Conservation (phyloP, 2,329 filamentous ascomycete species). For the Xylariaceae sp. region DNA sequence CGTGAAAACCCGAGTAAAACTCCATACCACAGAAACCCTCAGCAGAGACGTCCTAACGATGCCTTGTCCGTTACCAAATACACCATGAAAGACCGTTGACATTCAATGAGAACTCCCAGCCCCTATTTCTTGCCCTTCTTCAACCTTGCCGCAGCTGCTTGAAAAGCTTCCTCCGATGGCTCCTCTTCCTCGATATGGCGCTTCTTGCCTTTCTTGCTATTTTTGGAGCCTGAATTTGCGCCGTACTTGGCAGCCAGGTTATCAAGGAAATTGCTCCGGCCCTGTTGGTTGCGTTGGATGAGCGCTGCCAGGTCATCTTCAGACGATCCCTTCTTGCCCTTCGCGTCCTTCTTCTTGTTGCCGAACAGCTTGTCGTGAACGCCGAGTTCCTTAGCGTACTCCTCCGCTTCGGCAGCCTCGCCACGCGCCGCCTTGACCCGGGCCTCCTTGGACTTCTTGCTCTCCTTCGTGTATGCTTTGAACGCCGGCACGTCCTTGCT, state of each 20-base stretch:
- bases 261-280: constrained; percentile 68
- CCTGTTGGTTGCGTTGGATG: constrained; percentile 72
- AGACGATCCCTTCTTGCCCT: constrained; percentile 42
- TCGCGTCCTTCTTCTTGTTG: constrained; percentile 50
- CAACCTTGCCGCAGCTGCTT: constrained; percentile 57
- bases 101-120: constrained; percentile 6
- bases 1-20: no score
- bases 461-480: constrained; percentile 72
- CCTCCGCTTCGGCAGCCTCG: constrained; percentile 74
- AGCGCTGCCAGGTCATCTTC: constrained; percentile 68
- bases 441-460: constrained; percentile 62
- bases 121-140: constrained; percentile 37
- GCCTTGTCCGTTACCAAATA: constrained; percentile 7
- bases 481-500: constrained; percentile 68
- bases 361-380: constrained; percentile 71
- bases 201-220: constrained; percentile 59
- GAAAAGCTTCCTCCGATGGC: constrained; percentile 63
- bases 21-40: neutral
- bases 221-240: constrained; percentile 48
- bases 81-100: constrained; percentile 16
- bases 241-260: constrained; percentile 77
- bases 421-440: constrained; percentile 64
- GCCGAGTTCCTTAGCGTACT: constrained; percentile 74
- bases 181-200: constrained; percentile 62
- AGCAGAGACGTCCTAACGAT: neutral